These are phyloP conservation scores for Mrakia gelida DNA, from an alignment of 768 basidiomycete genomes.

Conservation along the genomic window DNA sequence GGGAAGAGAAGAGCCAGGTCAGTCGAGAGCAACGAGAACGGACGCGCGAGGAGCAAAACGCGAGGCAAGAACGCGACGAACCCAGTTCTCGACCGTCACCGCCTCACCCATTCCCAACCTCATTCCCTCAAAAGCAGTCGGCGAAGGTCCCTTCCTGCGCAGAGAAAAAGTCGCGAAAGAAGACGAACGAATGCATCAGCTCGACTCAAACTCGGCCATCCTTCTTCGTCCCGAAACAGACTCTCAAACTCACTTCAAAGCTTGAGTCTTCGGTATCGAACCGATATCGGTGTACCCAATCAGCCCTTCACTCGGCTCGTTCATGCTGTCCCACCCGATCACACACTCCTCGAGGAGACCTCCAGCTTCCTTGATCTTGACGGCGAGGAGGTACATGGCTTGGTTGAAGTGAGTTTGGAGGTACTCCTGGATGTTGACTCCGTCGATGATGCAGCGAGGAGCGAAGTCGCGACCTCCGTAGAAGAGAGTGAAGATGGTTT, in stretches of 20 bases:
- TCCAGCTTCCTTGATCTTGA: conserved; percentile 67
- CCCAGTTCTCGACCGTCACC: conserved; percentile 75
- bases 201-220: neutral
- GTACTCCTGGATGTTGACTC: conserved; percentile 85
- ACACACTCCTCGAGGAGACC: conserved; percentile 78
- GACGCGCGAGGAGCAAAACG: too few relatives aligned
- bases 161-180: neutral
- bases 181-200: neutral
- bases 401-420: conserved; percentile 70
- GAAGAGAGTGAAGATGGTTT: conserved; percentile 91
- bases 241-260: conserved; percentile 44
- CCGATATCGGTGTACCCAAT: conserved; percentile 66
- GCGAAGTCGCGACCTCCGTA: conserved; percentile 86
- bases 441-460: conserved; percentile 84
- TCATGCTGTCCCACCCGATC: conserved; percentile 94
- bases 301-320: conserved; percentile 88
- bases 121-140: conserved; percentile 78
- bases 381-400: conserved; percentile 70
- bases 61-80: neutral
- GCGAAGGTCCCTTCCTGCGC: conserved; percentile 74
- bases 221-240: neutral
- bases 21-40: neutral
- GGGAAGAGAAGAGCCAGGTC: neutral
- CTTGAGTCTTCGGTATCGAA: conserved; percentile 59
- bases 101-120: conserved; percentile 81